Evolutionary conservation across 441 rosid genomes (phyloP).

Genomic region (Erodium texanum): DNA sequence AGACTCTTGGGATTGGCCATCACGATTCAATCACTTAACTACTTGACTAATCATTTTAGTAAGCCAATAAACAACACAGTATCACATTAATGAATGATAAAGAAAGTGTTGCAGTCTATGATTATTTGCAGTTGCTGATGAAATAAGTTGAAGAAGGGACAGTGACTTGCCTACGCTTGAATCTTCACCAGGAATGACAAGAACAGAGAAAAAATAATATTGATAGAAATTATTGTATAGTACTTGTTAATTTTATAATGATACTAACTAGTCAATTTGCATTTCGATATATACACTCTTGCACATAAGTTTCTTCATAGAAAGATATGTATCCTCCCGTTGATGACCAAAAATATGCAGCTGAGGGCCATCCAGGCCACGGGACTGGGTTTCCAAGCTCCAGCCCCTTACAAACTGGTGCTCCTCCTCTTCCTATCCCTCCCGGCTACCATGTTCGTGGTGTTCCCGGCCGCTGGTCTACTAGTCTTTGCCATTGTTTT

Average conservation of each 20-base stretch:
- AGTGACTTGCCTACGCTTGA: background rate
- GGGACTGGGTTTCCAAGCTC: no score
- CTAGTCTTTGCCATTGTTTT: slow-evolving; percentile 35
- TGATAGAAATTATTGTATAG: no score
- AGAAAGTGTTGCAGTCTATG: no score
- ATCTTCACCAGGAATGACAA: background rate
- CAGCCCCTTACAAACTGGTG: no score
- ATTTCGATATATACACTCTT: background rate
- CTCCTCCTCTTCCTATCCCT: slow-evolving; percentile 17
- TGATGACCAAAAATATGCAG: background rate
- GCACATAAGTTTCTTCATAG: background rate
- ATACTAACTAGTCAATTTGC: background rate
- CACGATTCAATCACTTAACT: no score
- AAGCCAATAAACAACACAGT: no score
- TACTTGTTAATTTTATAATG: background rate
- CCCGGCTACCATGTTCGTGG: background rate
- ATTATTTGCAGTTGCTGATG: no score
- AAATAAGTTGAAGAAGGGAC: no score
- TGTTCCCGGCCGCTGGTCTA: slow-evolving; percentile 25
- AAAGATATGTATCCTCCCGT: background rate
- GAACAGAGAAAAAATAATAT: no score
- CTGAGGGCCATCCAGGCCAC: background rate
- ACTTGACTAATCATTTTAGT: no score
- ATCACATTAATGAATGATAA: no score
- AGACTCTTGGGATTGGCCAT: no score